Conservation (phyloP, 257 asterid genomes). For the Solanum sejunctum region DNA sequence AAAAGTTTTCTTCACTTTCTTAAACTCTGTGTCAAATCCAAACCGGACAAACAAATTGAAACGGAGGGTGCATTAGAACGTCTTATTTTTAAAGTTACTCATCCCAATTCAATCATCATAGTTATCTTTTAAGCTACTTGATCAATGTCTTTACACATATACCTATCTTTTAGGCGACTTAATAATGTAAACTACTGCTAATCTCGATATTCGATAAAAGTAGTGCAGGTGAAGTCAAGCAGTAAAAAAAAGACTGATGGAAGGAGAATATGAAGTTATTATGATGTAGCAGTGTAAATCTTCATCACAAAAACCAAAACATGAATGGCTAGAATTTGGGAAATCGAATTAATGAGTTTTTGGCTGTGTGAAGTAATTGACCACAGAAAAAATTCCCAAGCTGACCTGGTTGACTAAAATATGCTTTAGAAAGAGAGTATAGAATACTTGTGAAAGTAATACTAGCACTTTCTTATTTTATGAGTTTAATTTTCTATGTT, state of each 20-base stretch:
- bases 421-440: not conserved
- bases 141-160: not conserved
- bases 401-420: conserved; percentile 1
- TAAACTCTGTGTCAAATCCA: not conserved
- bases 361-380: not conserved
- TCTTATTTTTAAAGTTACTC: not conserved
- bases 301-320: not conserved
- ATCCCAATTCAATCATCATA: not conserved
- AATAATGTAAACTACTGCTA: not conserved
- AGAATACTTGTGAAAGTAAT: not conserved
- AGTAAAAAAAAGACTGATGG: not conserved
- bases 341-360: not conserved
- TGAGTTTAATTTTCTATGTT: not conserved
- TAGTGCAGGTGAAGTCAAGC: conserved; percentile 1
- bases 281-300: not conserved
- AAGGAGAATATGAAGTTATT: not conserved
- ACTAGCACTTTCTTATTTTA: not conserved
- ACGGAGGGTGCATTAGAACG: not conserved
- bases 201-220: not conserved
- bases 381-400: not conserved
- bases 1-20: not conserved
- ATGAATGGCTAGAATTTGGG: not conserved
- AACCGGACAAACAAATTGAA: not conserved
- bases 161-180: not conserved
- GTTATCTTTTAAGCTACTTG: not conserved